Conservation (phyloP, 2,329 filamentous ascomycete genomes). For the Penicillium fuscoglaucum region DNA sequence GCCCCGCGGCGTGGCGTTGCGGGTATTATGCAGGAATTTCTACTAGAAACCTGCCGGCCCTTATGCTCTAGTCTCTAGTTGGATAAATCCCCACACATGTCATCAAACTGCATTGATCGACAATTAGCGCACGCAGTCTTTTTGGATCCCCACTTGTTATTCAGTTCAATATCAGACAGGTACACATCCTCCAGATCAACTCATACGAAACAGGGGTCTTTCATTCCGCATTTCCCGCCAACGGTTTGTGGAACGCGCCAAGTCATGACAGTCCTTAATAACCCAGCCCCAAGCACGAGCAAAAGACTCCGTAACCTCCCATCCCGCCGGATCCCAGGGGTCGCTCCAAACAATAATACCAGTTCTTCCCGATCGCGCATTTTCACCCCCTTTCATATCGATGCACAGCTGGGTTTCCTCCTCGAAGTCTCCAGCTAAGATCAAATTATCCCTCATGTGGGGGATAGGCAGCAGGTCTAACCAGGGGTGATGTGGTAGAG, state of each 20-base stretch:
- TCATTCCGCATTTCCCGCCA: conserved; percentile 32
- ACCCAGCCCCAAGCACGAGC: conserved; percentile 31
- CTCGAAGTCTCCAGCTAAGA: conserved; percentile 16
- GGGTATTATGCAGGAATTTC: background rate
- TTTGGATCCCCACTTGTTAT: too few relatives aligned
- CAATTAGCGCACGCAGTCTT: background rate
- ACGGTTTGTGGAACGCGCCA: conserved; percentile 29
- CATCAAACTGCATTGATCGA: background rate
- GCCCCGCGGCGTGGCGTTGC: background rate
- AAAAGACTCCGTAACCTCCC: conserved; percentile 31
- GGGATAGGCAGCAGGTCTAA: conserved; percentile 27
- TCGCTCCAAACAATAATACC: conserved; percentile 31
- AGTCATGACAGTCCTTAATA: conserved; percentile 26
- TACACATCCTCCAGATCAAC: background rate
- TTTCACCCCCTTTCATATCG: conserved; percentile 19
- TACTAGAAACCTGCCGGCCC: background rate
- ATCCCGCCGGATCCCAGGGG: conserved; percentile 31
- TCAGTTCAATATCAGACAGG: too few relatives aligned
- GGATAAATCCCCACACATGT: background rate
- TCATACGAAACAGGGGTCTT: conserved; percentile 10
- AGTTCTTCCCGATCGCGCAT: background rate
- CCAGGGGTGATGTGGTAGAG: conserved; percentile 27
- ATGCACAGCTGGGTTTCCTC: conserved; percentile 21
- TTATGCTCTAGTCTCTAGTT: too few relatives aligned
- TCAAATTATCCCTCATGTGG: conserved; percentile 26